Conservation (phyloP, 768 basidiomycete species). For the Tulasnella sp. region DNA sequence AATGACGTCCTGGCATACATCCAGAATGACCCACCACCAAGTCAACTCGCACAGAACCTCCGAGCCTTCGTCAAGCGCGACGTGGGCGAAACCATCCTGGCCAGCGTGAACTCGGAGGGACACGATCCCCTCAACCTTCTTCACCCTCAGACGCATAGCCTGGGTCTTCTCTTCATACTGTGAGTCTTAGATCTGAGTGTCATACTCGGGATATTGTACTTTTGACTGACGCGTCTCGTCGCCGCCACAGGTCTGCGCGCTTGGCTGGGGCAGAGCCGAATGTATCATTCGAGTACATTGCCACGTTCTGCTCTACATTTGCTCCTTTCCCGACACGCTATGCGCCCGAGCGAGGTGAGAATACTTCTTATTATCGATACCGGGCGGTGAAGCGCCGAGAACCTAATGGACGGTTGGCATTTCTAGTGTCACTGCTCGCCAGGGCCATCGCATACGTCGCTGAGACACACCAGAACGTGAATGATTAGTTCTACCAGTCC, state of each 20-base stretch:
- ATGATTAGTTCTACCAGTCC: slow-evolving; percentile 21
- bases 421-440: slow-evolving; percentile 53
- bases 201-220: neutral
- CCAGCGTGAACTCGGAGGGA: slow-evolving; percentile 43
- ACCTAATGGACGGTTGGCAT: neutral
- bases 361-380: neutral
- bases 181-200: slow-evolving; percentile 29
- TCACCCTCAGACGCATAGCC: slow-evolving; percentile 44
- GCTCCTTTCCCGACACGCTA: slow-evolving; percentile 50
- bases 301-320: slow-evolving; percentile 53
- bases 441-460: slow-evolving; percentile 49
- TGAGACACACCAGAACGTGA: slow-evolving; percentile 40
- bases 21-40: neutral
- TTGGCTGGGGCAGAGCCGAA: slow-evolving; percentile 32
- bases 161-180: slow-evolving; percentile 66
- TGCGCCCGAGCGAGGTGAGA: slow-evolving; percentile 56
- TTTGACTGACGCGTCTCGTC: neutral
- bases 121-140: slow-evolving; percentile 59
- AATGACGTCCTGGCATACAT: slow-evolving; percentile 1
- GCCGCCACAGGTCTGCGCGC: slow-evolving; percentile 44
- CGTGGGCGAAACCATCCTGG: slow-evolving; percentile 44
- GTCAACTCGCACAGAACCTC: slow-evolving; percentile 13
- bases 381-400: neutral
- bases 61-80: slow-evolving; percentile 35
- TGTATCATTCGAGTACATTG: slow-evolving; percentile 37